Evolutionary conservation across 257 asterid species (phyloP), one percentile per base, ranked within the genome.

Genomic region (Solanum gandarillasii): DNA sequence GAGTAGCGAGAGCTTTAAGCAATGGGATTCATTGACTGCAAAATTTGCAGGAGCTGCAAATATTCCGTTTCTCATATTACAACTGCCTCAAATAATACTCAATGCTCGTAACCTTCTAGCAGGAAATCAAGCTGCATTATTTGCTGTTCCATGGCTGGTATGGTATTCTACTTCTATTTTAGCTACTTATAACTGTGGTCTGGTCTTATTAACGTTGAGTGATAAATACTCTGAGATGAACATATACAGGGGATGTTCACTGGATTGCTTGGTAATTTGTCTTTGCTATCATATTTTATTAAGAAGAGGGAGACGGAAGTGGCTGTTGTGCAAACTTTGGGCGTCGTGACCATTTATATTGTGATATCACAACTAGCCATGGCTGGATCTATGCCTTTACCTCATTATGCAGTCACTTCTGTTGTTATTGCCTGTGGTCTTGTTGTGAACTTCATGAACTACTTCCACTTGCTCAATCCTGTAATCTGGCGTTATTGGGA

Each of bases 141-240:
- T 94, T 88, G 99, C 98, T 68, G 96, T 97, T 88, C 99, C 99
- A 34, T 97, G 98, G 99, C 98, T 97, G 98, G 99, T 97, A 94
- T 36, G 35, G 32, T 7, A 16, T 87, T 89, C 87, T 79, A 29
- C 39, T 21, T 32, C 48, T 23, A 52, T 86, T 71, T 3, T 81
- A 81, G 36, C 3, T 8, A 29, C 31, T 82, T 82, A 31, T 48
- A 29, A 3, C 43, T 72, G 87, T 65, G 46, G 48, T 89, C 74
- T 65, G 46, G 48, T 89, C 74, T 91, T 87, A 86, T 65, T 87
- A 55, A 41, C 55, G 60, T 87, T 83, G 36, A 27, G 75, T 52
- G 86, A 34, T 27, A 73, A 39, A 62, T 87, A 20, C 23, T 73
- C 38, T 76, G n/a, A 68, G 31, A 74, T 65, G 67, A 46, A 35